Percentiles rank a stretch among this genome's conserved stretches.
phyloP scores from a whole-genome alignment of 495 filamentous ascomycete genomes.

The Lophiotrema nucula region DNA sequence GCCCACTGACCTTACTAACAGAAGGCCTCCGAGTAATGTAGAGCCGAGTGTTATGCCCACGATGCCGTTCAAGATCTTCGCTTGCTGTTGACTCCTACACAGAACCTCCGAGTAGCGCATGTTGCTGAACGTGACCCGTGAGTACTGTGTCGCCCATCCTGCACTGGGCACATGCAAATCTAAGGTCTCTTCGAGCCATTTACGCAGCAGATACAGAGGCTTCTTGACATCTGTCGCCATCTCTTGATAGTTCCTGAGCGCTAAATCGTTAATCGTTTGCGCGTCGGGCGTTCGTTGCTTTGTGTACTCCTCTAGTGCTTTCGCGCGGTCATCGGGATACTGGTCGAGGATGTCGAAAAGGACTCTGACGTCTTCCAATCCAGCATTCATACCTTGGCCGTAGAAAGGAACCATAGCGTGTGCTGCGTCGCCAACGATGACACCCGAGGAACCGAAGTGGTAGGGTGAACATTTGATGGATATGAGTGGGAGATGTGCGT shows the following conservation, averaged over 20 bases:
- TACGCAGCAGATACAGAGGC: slow-evolving; percentile 71
- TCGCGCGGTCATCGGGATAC: slow-evolving; percentile 47
- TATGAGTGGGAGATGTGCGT: slow-evolving; percentile 89
- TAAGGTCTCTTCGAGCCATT: slow-evolving; percentile 81
- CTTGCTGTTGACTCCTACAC: slow-evolving; percentile 64
- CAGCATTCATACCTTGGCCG: slow-evolving; percentile 48
- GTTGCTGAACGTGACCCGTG: slow-evolving; percentile 88
- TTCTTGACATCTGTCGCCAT: slow-evolving; percentile 83
- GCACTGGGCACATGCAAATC: slow-evolving; percentile 69
- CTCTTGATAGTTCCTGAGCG: slow-evolving; percentile 86
- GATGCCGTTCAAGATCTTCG: slow-evolving; percentile 37
- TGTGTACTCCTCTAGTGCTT: slow-evolving; percentile 73
- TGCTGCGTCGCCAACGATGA: slow-evolving; percentile 90
- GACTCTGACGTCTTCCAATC: slow-evolving; percentile 45
- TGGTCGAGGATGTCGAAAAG: slow-evolving; percentile 66
- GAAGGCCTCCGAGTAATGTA: background rate
- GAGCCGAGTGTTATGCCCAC: background rate
- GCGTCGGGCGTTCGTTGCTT: slow-evolving; percentile 70
- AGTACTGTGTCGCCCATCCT: slow-evolving; percentile 90
- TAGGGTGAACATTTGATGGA: slow-evolving; percentile 88
- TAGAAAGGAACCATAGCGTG: slow-evolving; percentile 89
- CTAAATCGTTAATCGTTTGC: slow-evolving; percentile 87
- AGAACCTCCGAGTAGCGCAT: slow-evolving; percentile 85
- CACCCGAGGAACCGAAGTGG: slow-evolving; percentile 71
- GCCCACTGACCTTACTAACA: slow-evolving; percentile 7